These are phyloP conservation scores for Fusarium begoniae DNA, from an alignment of 2,329 filamentous ascomycete species.

Conservation along the genomic window DNA sequence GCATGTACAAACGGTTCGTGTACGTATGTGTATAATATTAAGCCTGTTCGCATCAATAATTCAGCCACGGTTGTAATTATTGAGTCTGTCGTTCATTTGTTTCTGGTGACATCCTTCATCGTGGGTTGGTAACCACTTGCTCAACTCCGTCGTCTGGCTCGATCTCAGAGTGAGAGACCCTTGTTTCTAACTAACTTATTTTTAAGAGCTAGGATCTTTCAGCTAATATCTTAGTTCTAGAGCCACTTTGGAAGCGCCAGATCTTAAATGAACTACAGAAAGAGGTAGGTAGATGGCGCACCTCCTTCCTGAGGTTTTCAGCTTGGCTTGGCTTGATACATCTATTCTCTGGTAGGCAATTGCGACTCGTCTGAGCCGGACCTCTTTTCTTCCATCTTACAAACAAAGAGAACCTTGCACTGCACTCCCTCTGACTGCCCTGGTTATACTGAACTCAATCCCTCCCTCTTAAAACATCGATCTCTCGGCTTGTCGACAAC, in stretches of 20 bases:
- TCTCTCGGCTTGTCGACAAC: not conserved
- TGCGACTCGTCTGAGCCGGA: not conserved
- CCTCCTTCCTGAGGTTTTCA: conserved; percentile 17
- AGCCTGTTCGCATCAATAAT: conserved; percentile 5
- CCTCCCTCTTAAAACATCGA: not conserved
- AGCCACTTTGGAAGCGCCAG: not conserved
- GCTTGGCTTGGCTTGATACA: conserved; percentile 16
- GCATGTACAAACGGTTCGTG: conserved; percentile 7
- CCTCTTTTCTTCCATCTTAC: not conserved
- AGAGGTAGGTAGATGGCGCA: conserved; percentile 12
- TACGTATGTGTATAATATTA: conserved; percentile 32
- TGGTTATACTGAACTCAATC: not conserved
- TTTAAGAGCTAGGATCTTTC: not conserved
- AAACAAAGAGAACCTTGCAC: not conserved
- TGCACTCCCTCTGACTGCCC: not conserved
- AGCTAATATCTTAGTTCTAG: conserved; percentile 5
- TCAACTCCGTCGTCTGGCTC: not conserved
- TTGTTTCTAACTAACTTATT: not conserved
- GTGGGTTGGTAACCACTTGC: not conserved
- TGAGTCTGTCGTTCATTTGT: conserved; percentile 1
- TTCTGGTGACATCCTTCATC: not conserved
- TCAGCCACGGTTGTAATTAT: conserved; percentile 13
- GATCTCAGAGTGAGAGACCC: not conserved
- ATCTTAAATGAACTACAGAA: conserved; percentile 27
- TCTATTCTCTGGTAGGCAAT: not conserved